Evolutionary conservation across 352 stramenopile species (phyloP).

Genomic region (Pythium pyrilobum): DNA sequence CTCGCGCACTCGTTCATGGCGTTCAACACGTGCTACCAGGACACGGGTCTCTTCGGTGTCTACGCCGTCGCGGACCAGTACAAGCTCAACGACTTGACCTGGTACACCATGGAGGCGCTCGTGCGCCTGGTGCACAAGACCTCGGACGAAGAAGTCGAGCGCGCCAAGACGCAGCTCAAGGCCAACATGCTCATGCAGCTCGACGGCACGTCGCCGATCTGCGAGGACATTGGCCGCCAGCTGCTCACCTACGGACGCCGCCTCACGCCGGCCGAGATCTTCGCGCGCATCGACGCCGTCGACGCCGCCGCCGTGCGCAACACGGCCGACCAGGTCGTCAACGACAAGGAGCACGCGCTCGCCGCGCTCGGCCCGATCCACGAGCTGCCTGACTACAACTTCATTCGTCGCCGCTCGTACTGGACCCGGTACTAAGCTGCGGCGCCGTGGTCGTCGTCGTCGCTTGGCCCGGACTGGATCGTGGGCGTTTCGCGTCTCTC

Average conservation of each 20-base stretch:
- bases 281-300: conserved; percentile 98
- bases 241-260: conserved; percentile 95
- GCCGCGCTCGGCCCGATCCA: conserved; percentile 97
- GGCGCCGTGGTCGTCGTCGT: conserved; percentile 18
- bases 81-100: conserved; percentile 94
- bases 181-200: conserved; percentile 99
- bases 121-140: conserved; percentile 95
- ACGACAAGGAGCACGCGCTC: conserved; percentile 99
- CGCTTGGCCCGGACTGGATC: not conserved
- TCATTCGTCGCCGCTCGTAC: conserved; percentile 98
- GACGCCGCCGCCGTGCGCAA: conserved; percentile 91
- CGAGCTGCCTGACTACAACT: conserved; percentile 99
- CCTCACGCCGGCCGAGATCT: conserved; percentile 98
- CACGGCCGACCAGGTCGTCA: conserved; percentile 89
- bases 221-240: conserved; percentile 99
- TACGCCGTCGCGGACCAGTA: conserved; percentile 94
- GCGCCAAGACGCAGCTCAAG: conserved; percentile 99
- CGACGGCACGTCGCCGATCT: conserved; percentile 97
- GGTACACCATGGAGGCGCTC: conserved; percentile 94
- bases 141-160: conserved; percentile 95
- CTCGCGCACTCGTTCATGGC: conserved; percentile 97
- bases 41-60: conserved; percentile 99
- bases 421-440: conserved; percentile 91
- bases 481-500: too few species aligned
- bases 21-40: conserved; percentile 99